Evolutionary conservation across 805 yeast genomes (phyloP), one percentile per base, ranked within the genome.

Genomic region (Pichia manshurica): DNA sequence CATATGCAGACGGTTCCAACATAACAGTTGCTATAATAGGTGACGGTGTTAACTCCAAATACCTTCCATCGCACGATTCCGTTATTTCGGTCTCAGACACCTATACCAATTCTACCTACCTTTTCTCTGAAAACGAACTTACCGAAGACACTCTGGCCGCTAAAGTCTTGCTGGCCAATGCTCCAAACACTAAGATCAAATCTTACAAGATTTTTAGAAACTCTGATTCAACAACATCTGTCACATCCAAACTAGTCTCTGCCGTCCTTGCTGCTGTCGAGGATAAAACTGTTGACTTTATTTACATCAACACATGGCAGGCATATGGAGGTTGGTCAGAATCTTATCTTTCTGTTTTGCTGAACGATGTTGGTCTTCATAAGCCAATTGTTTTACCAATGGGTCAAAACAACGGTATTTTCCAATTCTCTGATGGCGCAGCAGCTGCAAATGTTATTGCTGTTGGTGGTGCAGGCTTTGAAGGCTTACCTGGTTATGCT

Each of bases 361-460:
- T 47, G 12, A 43, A 47, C 16, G 31, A 42, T 7, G 19, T 25
- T 16, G 34, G 35, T 21, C 13, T 16, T 13, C 13, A 17, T 17
- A 47, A 47, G 31, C 50, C 50, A 21, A 31, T 47, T 37, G 36
- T 47, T 17, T 8, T 47, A 25, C 50, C 50, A 29, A 47, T 47
- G 39, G 50, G 50, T 19, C 25, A 42, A 16, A 21, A 12, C n/a
- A 37, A 31, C 17, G 50, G 50, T n/a, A 7, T 47, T 10, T 47
- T 47, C 31, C 50, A 47, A 37, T 25, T 47, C 23, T 42, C 47
- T 12, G 50, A 47, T 47, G 50, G 50, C 36, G 46, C 50, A 5
- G 43, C 39, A 28, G 46, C 50, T 22, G 20, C 19, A 6, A 42
- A 42, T 13, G 46, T 42, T 19, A 42, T 47, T 34, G 13, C 50